Conservation (phyloP, 2,329 filamentous ascomycete species). For the Diatrype stigma region DNA sequence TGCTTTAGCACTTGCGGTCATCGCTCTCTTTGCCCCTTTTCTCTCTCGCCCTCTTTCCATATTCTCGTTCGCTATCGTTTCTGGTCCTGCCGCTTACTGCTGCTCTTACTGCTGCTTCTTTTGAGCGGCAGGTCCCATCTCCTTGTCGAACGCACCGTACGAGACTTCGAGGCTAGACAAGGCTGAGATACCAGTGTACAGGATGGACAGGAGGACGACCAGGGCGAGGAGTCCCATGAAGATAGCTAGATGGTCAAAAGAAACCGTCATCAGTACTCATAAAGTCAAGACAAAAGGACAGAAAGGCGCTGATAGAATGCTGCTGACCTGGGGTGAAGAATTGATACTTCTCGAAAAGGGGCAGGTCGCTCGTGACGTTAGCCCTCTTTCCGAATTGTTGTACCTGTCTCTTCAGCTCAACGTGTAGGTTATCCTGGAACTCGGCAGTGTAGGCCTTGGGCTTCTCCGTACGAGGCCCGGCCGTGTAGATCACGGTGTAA, state of each 20-base stretch:
- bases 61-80: not conserved
- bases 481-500: conserved; percentile 75
- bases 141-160: conserved; percentile 94
- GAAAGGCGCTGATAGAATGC: conserved; percentile 25
- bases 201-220: conserved; percentile 69
- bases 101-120: conserved; percentile 64
- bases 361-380: conserved; percentile 41
- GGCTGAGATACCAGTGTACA: conserved; percentile 73
- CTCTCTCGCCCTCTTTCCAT: conserved; percentile 1
- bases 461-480: conserved; percentile 48
- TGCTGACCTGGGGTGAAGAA: conserved; percentile 79
- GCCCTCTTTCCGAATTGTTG: conserved; percentile 30
- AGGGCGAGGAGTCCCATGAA: conserved; percentile 79
- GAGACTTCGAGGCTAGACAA: conserved; percentile 80
- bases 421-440: conserved; percentile 59
- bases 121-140: conserved; percentile 83
- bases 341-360: conserved; percentile 88
- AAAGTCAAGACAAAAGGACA: no score
- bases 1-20: not conserved
- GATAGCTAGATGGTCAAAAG: conserved; percentile 66
- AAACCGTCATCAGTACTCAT: conserved; percentile 7
- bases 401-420: conserved; percentile 66
- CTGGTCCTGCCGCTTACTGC: not conserved
- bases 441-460: conserved; percentile 59
- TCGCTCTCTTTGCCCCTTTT: conserved; percentile 1